Conservation (phyloP, 169 alveolate species). For the Plasmodium coatneyi region DNA sequence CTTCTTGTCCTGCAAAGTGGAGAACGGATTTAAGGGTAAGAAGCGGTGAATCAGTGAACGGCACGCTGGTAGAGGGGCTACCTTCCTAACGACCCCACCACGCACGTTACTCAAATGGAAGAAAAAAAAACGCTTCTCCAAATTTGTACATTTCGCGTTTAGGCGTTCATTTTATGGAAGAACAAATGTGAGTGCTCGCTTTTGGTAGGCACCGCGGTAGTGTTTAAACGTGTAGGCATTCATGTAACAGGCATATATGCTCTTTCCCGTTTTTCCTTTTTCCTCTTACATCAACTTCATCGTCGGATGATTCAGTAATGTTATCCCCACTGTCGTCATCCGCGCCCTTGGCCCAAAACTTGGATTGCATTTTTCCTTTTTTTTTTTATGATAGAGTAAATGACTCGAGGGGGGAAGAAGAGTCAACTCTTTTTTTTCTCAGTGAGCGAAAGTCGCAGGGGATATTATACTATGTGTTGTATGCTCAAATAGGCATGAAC, state of each 20-base stretch:
- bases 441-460: background rate
- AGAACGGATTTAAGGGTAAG: slow-evolving; percentile 66
- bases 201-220: background rate
- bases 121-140: background rate
- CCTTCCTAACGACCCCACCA: background rate
- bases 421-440: background rate
- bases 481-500: background rate
- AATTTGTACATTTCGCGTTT: background rate
- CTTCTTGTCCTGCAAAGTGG: slow-evolving; percentile 78
- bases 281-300: slow-evolving; percentile 60
- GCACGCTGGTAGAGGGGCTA: background rate
- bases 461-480: background rate
- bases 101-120: background rate
- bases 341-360: slow-evolving; percentile 90
- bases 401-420: background rate
- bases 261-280: background rate
- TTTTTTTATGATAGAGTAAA: background rate
- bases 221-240: background rate
- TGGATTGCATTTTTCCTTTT: slow-evolving; percentile 83
- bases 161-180: background rate
- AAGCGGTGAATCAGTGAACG: slow-evolving; percentile 44
- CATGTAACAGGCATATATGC: background rate
- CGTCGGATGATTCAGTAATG: slow-evolving; percentile 62
- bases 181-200: background rate
- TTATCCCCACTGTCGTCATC: slow-evolving; percentile 75